phyloP scores from a whole-genome alignment of 345 rosid species.

The Pugionium cornutum region DNA sequence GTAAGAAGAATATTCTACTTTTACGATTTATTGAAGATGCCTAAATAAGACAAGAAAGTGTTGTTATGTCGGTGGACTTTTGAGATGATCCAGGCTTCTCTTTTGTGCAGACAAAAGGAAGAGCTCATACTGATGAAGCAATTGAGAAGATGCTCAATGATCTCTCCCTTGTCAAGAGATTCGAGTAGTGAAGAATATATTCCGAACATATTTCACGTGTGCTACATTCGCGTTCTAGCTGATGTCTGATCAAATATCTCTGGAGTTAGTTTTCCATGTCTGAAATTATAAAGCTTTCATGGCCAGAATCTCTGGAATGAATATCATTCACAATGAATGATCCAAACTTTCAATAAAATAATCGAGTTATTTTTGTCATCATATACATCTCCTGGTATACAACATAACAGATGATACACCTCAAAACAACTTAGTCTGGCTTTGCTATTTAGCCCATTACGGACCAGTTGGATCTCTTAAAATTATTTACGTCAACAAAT shows the following conservation, averaged over 20 bases:
- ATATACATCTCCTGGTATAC: neutral
- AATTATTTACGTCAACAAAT: too few species aligned
- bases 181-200: conserved; percentile 48
- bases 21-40: neutral
- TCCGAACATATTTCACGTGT: neutral
- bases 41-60: neutral
- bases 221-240: neutral
- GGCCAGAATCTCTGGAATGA: conserved; percentile 7
- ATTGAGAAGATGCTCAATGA: conserved; percentile 93
- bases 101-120: conserved; percentile 72
- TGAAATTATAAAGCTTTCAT: conserved; percentile 8
- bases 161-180: conserved; percentile 80
- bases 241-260: neutral
- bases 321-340: conserved; percentile 11
- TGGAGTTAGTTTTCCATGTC: conserved; percentile 1
- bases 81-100: conserved; percentile 25
- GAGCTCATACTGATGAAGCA: conserved; percentile 77
- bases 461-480: too few species aligned
- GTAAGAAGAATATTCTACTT: conserved; percentile 35
- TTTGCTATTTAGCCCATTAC: too few species aligned
- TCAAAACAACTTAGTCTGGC: too few species aligned
- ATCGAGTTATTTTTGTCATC: neutral
- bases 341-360: conserved; percentile 14
- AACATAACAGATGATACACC: too few species aligned
- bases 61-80: conserved; percentile 6